phyloP scores from a whole-genome alignment of 306 rosid species.

The Hylodesmum podocarpum region DNA sequence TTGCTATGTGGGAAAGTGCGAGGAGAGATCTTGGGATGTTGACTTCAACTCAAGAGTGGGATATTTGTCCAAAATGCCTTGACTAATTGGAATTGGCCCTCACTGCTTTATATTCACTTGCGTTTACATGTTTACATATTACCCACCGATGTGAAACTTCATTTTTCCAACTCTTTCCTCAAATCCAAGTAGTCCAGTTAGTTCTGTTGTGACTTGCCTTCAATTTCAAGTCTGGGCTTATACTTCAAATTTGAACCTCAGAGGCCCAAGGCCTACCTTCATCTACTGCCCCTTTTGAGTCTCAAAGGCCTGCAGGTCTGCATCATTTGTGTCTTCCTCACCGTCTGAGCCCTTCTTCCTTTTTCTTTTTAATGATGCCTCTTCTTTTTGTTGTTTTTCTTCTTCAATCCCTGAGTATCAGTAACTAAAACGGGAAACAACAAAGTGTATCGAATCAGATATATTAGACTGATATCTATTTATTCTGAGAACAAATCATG shows the following conservation, averaged over 20 bases:
- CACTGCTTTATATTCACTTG: neutral
- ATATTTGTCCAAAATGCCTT: neutral
- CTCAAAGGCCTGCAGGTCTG: neutral
- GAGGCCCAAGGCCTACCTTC: neutral
- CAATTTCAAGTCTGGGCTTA: neutral
- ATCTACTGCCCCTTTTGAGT: neutral
- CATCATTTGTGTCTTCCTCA: neutral
- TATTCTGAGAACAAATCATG: neutral
- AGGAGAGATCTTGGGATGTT: neutral
- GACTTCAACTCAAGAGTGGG: neutral
- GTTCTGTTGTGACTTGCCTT: neutral
- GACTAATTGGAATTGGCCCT: neutral
- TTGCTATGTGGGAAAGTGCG: neutral
- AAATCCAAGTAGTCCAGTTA: neutral
- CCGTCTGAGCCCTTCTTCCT: neutral
- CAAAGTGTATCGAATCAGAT: neutral
- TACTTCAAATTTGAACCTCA: neutral
- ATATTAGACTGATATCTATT: neutral
- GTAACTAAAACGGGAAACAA: neutral
- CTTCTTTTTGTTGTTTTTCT: neutral
- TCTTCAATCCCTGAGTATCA: neutral
- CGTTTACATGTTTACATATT: neutral
- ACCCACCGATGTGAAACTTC: neutral
- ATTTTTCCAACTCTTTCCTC: neutral
- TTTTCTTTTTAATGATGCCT: neutral